Evolutionary conservation across 768 basidiomycete genomes (phyloP), one percentile per base, ranked within the genome.

Genomic region (Mycena crocata): DNA sequence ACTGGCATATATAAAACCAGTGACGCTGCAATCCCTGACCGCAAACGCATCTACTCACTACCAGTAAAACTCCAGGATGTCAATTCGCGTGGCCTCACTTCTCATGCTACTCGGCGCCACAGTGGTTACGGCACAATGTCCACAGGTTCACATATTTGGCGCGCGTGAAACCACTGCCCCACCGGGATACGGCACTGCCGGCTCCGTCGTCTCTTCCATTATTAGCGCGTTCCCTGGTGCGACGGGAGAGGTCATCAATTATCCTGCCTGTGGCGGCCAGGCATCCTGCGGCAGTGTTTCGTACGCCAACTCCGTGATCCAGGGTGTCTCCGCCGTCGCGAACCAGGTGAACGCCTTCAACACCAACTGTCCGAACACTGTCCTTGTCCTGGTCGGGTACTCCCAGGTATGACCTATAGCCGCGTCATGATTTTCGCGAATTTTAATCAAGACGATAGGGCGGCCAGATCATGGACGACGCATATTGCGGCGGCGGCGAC

Each of bases 201-300:
- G 68, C 24, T 62, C 69, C 48, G 77, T 79, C 31, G 77, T 78
- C 44, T 62, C 71, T 45, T 65, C 71, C n/a, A 74, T 79, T 40
- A 62, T 74, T 40, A 67, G 52, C 42, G 73, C 78, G 8, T 74
- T 72, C 64, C 57, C 78, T 3, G 78, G 78, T 12, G 54, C 78
- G 13, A 79, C 78, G 9, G 59, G 69, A 2, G 78, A 79, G 61
- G 78, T 70, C 23, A 79, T 79, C 71, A 76, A 69, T 69, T 79
- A 79, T 65, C 78, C 78, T n/a, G 78, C 78, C 23, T 79, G 78
- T 50, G 78, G 77, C 52, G 77, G 78, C 17, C 78, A 79, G 57
- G 61, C 76, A 1, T 71, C 71, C 5, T 78, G 78, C 60, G 78
- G 78, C 39, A 67, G 67, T 40, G 76, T 77, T 62, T 77, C 75